Base-by-base conservation (phyloP, 352 stramenopile genomes). In the Phytophthora chlamydospora region DNA sequence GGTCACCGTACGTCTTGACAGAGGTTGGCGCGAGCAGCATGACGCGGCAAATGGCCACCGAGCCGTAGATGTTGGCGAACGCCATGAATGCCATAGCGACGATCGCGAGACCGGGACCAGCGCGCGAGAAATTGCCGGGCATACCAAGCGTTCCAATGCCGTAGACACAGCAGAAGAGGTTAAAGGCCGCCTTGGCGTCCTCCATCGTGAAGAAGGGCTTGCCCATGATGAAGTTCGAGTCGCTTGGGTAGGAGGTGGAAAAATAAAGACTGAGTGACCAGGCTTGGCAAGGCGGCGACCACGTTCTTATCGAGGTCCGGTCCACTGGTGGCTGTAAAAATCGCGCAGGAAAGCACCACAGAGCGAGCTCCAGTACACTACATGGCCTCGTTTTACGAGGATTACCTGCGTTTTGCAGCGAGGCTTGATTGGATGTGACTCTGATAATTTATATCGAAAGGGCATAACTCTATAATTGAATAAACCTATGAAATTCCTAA, bases 201-300 rank as follows among this genome's bases (percentile, higher is more conserved):
- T 63, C 56, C 56, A 64, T 64, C 29, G 56, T 64, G 38, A 64
- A 64, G 46, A 64, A 64, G 3, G 45, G 36, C 14, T 64, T 64
- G 31, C 46, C 45, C 56, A 64, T 64, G n/a, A 11, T 44, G 55
- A 43, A 44, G 41, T 46, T 44, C 16, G 4, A 53, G 44, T 43
- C 24, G 38, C 53, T 58, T 58, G 46, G 5, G 19, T 36, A 34
- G 46, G 8, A 57, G 29, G 45, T 6, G 31, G 56, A 38, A 50
- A 50, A 58, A 58, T 58, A 29, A 64, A 58, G 19, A 64, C 45
- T 64, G 56, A 64, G 38, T n/a, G 29, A 29, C 14, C 4, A 9
- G 29, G 17, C 33, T 17, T 34, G 16, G 6, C 12, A 12, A 21
- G 7, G 24, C 21, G 21, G 21, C 21, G 21, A 3, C 21, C 21